Evolutionary conservation across 768 basidiomycete species (phyloP).

Genomic region (Scleroderma bovista): DNA sequence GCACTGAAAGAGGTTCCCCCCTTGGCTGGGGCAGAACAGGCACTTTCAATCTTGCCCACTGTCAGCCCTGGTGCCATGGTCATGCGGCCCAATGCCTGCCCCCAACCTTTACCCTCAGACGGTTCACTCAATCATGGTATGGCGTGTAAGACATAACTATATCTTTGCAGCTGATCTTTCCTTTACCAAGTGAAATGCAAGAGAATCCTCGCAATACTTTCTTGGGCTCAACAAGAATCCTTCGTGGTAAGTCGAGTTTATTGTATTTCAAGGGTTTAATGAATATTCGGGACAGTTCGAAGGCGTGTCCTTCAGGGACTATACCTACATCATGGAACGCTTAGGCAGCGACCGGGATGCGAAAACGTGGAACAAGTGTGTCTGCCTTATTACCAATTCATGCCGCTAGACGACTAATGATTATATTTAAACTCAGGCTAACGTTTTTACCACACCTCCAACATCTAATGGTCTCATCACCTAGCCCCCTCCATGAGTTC

Average conservation of each 20-base stretch:
- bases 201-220: neutral
- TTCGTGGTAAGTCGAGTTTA: neutral
- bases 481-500: neutral
- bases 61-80: no score
- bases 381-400: neutral
- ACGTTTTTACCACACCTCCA: neutral
- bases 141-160: neutral
- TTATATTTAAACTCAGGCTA: neutral
- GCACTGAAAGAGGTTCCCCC: no score
- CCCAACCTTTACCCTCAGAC: no score
- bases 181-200: neutral
- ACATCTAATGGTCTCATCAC: neutral
- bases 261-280: neutral
- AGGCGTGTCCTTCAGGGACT: neutral
- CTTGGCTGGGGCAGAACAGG: no score
- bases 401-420: neutral
- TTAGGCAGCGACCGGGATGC: neutral
- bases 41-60: no score
- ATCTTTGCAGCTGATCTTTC: neutral
- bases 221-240: neutral
- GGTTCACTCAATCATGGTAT: neutral
- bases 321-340: neutral
- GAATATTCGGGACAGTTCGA: neutral
- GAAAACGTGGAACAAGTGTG: neutral
- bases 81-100: no score